phyloP scores from a whole-genome alignment of 2,329 filamentous ascomycete species.

The Aspergillus sp. region DNA sequence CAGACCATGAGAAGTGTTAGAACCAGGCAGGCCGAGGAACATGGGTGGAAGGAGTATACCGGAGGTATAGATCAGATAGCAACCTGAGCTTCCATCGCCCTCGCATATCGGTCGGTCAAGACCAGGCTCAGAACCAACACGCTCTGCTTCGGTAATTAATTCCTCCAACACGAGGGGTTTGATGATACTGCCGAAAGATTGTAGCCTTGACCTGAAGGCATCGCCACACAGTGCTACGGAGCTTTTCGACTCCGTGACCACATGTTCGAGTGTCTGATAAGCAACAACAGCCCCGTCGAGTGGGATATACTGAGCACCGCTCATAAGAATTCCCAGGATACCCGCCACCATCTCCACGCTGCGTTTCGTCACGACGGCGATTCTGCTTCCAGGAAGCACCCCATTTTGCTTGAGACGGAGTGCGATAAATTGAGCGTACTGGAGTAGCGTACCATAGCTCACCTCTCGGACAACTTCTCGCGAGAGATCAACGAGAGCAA shows the following conservation, averaged over 20 bases:
- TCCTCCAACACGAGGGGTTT: conserved; percentile 7
- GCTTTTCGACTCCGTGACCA: conserved; percentile 2
- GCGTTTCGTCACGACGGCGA: conserved; percentile 3
- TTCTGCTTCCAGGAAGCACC: neutral
- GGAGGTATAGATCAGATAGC: conserved; percentile 12
- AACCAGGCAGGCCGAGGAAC: neutral
- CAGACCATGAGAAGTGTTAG: neutral
- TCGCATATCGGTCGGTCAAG: neutral
- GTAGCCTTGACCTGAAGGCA: neutral
- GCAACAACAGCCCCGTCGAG: conserved; percentile 10
- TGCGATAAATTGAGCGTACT: conserved; percentile 6
- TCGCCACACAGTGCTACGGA: conserved; percentile 2
- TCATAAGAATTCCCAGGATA: conserved; percentile 8
- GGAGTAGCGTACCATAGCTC: conserved; percentile 8
- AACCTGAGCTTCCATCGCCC: conserved; percentile 4
- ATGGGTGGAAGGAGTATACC: neutral
- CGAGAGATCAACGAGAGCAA: conserved; percentile 6
- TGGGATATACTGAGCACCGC: conserved; percentile 10
- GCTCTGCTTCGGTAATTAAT: neutral
- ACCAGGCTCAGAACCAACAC: neutral
- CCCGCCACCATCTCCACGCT: conserved; percentile 12
- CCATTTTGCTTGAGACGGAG: conserved; percentile 1
- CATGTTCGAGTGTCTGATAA: conserved; percentile 6
- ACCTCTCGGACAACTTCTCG: neutral
- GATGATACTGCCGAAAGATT: neutral